Conservation (phyloP, 2,329 filamentous ascomycete genomes). For the Cytospora piceicola region DNA sequence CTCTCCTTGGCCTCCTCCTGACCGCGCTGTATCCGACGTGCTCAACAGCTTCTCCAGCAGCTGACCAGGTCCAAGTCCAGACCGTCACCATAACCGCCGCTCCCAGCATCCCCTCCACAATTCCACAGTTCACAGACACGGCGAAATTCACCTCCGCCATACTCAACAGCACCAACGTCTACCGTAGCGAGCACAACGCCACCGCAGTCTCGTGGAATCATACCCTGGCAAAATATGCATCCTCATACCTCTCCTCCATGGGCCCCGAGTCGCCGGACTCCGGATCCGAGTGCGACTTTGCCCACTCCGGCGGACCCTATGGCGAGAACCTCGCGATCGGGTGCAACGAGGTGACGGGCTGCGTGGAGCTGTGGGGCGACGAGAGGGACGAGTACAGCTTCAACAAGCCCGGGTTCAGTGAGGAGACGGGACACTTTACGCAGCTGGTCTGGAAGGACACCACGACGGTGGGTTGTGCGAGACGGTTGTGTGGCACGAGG, state of each 20-base stretch:
- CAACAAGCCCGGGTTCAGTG: conserved; percentile 56
- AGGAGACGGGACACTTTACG: conserved; percentile 71
- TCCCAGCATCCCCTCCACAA: conserved; percentile 41
- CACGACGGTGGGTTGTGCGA: conserved; percentile 60
- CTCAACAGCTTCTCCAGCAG: conserved; percentile 8
- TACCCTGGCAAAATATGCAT: conserved; percentile 61
- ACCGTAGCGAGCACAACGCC: conserved; percentile 66
- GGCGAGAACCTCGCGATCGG: conserved; percentile 78
- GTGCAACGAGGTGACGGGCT: conserved; percentile 60
- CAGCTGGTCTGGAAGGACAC: conserved; percentile 73
- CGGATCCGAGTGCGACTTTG: conserved; percentile 48
- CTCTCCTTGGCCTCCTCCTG: conserved; percentile 8
- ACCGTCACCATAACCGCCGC: conserved; percentile 41
- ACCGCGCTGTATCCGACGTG: neutral
- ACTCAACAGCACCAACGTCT: conserved; percentile 68
- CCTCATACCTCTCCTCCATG: conserved; percentile 49
- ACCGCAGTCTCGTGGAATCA: conserved; percentile 64
- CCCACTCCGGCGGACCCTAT: conserved; percentile 64
- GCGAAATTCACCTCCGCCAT: conserved; percentile 56
- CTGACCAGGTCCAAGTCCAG: neutral
- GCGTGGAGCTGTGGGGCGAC: conserved; percentile 69
- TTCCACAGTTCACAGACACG: conserved; percentile 43
- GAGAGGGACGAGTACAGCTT: conserved; percentile 66
- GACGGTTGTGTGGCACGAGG: conserved; percentile 46
- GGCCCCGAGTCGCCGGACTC: neutral